phyloP scores from a whole-genome alignment of 169 alveolate genomes.

The Plasmodium billcollinsi region DNA sequence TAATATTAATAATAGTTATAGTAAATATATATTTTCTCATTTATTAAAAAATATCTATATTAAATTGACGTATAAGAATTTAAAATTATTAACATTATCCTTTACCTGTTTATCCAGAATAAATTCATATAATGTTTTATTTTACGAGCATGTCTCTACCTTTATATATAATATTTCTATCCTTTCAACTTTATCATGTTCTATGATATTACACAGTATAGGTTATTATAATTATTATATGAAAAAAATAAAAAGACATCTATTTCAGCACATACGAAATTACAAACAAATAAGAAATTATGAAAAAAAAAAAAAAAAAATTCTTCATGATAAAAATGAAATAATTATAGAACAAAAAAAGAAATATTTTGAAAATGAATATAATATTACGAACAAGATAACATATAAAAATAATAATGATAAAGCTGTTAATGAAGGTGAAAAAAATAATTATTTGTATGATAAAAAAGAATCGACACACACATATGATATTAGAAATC shows the following conservation, averaged over 20 bases:
- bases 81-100: conserved; percentile 42
- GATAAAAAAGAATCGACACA: too few relatives aligned
- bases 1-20: neutral
- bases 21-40: neutral
- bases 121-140: conserved; percentile 25
- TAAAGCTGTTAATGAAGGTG: neutral
- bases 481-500: neutral
- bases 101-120: conserved; percentile 50
- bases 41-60: conserved; percentile 16
- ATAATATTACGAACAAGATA: neutral
- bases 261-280: conserved; percentile 5
- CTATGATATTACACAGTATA: conserved; percentile 55
- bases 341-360: neutral
- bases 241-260: neutral
- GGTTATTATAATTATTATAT: conserved; percentile 46
- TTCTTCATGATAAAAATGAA: neutral
- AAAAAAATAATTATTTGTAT: too few relatives aligned
- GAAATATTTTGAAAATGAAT: neutral
- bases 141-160: conserved; percentile 24
- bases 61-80: neutral
- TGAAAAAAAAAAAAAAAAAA: neutral
- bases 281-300: conserved; percentile 8
- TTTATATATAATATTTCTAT: conserved; percentile 23
- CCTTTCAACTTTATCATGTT: conserved; percentile 18
- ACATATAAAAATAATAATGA: neutral